Evolutionary conservation across 805 yeast species (phyloP), one percentile per base, ranked within the genome.

Genomic region (Brettanomyces sp.): DNA sequence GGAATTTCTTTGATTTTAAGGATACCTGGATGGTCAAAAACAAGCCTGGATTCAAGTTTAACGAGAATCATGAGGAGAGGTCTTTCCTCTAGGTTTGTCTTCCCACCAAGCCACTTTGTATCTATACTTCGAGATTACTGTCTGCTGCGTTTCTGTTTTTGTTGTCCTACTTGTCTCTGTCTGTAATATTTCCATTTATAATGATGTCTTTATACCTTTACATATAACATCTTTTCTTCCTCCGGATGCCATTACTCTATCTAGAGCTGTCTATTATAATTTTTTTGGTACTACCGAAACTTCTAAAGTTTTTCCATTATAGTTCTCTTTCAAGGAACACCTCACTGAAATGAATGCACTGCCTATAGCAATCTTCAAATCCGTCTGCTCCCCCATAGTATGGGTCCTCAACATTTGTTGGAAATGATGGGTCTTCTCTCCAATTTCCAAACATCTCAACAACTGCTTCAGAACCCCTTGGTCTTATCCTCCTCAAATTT

Each of bases 341-440:
- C 52, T 82, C 77, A 47, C 86, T 77, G 60, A 91, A 91, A 54
- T 85, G 89, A 9, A 67, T 58, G 43, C 89, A 72, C 59, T 90
- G 98, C 46, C 73, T 59, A 59, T 80, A 90, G 62, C 85, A 87
- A 47, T 68, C 72, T 62, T 87, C 93, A 59, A 90, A 90, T 2
- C 96, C 96, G 52, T 77, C 73, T 21, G 66, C 67, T 0, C 95
- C 96, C 4, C 97, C 97, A 58, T 90, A 91, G 62, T 91, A 90
- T 1, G 98, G 98, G 62, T 90, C 98, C 45, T 79, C 85, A 5
- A 90, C 90, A 33, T 85, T 77, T 34, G 63, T 69, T 18, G 69
- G 69, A 49, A 73, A 76, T 37, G 66, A 62, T 1, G 63, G 51
- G 55, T 77, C 78, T 1, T 77, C 74, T 47, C 77, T 72, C 82